Evolutionary conservation across 208 protist species (phyloP), one percentile per base, ranked within the genome.

Genomic region (Crithidia expoeki): DNA sequence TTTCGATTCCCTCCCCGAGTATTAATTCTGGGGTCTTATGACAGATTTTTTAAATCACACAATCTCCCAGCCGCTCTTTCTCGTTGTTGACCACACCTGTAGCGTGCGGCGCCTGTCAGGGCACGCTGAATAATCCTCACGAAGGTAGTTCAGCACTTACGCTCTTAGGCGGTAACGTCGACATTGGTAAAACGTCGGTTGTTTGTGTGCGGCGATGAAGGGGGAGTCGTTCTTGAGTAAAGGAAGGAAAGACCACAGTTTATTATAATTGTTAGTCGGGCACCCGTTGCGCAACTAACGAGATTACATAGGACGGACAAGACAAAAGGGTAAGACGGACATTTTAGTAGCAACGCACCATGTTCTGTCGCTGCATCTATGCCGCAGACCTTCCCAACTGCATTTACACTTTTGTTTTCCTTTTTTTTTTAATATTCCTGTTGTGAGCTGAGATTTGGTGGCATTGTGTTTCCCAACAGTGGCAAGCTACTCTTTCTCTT

Each of bases 41-140:
- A n/a, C n/a, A n/a, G n/a, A 4, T 47, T 47, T 47, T 5, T 47
- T 17, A 4, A 21, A 4, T 17, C 16, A 21, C 42, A 47, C 42
- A 17, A n/a, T 17, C 14, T 47, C 3, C 16, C 9, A 3, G n/a
- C 42, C 4, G 16, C 9, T 56, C 16, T 33, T 56, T 53, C 16
- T 30, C 23, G 25, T 32, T 28, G 14, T 28, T 14, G 32, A 27
- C n/a, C 12, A 2, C 5, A 25, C n/a, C 33, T 9, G 2, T 21
- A 2, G n/a, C 12, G 52, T 5, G 52, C 14, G 17, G 21, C 1
- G 34, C 28, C 19, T 4, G 12, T 4, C 17, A 25, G 17, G 2
- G 38, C 52, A 55, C 16, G 34, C 17, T 30, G 60, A 9, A 65
- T 38, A 38, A 55, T 55, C 46, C 46, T 55, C 60, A 65, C 60